Evolutionary conservation across 116 monocot species (phyloP), one percentile per base, ranked within the genome.

Genomic region (Dioscorea cayenensis): DNA sequence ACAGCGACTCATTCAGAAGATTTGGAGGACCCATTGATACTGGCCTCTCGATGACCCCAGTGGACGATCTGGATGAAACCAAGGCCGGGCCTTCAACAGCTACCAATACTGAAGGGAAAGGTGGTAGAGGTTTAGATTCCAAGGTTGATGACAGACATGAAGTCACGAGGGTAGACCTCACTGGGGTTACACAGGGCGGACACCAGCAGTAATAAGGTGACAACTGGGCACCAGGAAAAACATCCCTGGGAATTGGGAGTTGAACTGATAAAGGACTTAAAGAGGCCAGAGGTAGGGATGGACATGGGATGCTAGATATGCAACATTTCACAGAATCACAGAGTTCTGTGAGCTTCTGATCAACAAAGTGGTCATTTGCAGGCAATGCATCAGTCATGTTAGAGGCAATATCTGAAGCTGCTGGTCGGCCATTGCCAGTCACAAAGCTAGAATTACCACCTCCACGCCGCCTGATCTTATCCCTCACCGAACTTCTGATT

Each of bases 161-260:
- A n/a, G 81, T 28, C 6, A 58, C 37, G 4, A 63, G 25, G 13
- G 70, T 62, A 58, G 68, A 79, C 66, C 83, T 90, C 37, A 86
- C 52, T 6, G 85, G 67, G 43, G 82, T 62, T 4, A 84, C 72
- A 35, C 65, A 78, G 2, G 88, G 88, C 21, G 89, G 96, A 48
- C 90, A 97, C 97, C 84, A 88, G 72, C 97, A 97, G 66, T 97
- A 97, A 63, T 86, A 81, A 12, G 97, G 93, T 28, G 87, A 88
- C 58, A 88, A 84, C 10, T 71, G 36, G 29, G 85, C 65, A 19
- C 70, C 74, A 4, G 51, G 51, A 5, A 63, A 14, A 21, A 69
- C 35, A 50, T 70, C 37, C 14, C 67, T 35, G 28, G 78, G 59
- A 25, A 77, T 35, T 27, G 87, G 76, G 32, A 75, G 36, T 43